Conservation (phyloP, 78 protist genomes). For the Isochrysis galbana region DNA sequence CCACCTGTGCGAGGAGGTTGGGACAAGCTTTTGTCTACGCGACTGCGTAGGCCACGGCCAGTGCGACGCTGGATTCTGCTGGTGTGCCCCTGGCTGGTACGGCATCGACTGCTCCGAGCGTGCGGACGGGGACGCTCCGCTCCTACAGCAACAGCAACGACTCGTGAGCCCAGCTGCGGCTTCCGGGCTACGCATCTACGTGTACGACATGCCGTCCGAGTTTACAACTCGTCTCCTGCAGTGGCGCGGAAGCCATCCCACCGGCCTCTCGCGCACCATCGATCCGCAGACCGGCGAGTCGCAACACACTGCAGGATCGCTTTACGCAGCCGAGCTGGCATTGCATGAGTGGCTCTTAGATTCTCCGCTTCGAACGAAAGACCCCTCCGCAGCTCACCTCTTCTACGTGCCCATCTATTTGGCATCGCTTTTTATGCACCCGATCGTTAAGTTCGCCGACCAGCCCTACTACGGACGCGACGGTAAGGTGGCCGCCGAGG, state of each 20-base stretch:
- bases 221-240: background rate
- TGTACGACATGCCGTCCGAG: background rate
- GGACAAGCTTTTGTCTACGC: background rate
- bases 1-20: background rate
- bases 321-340: background rate
- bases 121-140: background rate
- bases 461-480: background rate
- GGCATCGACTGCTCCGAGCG: slow-evolving; percentile 9
- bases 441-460: background rate
- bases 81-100: background rate
- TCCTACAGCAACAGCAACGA: background rate
- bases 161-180: background rate
- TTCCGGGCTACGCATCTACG: background rate
- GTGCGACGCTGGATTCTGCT: slow-evolving; percentile 10
- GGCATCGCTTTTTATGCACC: background rate
- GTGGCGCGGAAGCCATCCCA: background rate
- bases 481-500: background rate
- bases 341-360: slow-evolving; percentile 12
- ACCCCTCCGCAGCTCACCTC: background rate
- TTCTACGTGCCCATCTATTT: slow-evolving; percentile 4
- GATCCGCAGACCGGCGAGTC: background rate
- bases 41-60: background rate
- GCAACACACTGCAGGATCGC: background rate
- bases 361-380: background rate
- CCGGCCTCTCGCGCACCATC: background rate